These are phyloP conservation scores for Annona cherimola DNA, from an alignment of 164 flowering plant species.

Conservation along the genomic window DNA sequence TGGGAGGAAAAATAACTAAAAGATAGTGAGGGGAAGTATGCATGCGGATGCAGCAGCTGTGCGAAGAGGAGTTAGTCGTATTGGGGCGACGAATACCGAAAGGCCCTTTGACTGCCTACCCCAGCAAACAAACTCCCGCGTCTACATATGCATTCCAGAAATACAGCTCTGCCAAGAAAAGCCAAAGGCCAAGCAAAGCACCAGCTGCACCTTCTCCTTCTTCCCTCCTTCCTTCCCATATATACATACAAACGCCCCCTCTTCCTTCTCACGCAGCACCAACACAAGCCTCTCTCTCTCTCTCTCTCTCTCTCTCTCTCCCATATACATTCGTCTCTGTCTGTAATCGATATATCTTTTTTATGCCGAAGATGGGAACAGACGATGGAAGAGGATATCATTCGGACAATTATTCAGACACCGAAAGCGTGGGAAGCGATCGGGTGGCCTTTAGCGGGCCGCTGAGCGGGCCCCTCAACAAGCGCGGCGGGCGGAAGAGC, in stretches of 20 bases:
- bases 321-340: neutral
- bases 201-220: no score
- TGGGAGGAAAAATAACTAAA: no score
- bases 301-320: slow-evolving; percentile 1
- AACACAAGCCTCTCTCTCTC: neutral
- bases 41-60: no score
- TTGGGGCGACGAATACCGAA: no score
- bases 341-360: neutral
- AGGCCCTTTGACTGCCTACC: no score
- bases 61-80: no score
- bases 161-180: no score
- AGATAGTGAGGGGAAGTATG: no score
- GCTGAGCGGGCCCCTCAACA: slow-evolving; percentile 30
- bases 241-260: neutral
- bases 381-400: slow-evolving; percentile 23
- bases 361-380: slow-evolving; percentile 22
- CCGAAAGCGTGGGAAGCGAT: slow-evolving; percentile 46
- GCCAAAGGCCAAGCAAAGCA: no score
- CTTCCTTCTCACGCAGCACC: neutral
- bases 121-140: no score
- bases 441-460: slow-evolving; percentile 43
- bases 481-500: slow-evolving; percentile 36
- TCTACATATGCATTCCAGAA: no score
- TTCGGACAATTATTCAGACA: slow-evolving; percentile 42
- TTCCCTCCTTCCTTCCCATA: neutral